Percentiles rank a stretch among this genome's conserved stretches.
phyloP scores from a whole-genome alignment of 2,329 filamentous ascomycete species.

The Ceratocystis cacaofunesta region DNA sequence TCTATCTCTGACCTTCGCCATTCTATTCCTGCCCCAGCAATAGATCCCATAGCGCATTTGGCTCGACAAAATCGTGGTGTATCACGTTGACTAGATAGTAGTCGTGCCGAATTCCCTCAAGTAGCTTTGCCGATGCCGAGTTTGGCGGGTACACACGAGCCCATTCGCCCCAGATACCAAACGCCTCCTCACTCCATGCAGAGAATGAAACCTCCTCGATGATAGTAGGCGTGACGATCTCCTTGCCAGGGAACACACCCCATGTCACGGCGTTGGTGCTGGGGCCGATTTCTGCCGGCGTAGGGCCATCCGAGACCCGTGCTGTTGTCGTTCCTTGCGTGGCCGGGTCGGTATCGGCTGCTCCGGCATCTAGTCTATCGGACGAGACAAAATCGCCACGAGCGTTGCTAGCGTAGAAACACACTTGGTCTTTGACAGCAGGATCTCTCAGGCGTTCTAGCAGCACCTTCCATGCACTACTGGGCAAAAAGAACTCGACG shows the following conservation, averaged over 20 bases:
- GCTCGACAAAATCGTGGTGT: slow-evolving; percentile 61
- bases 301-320: slow-evolving; percentile 10
- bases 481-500: slow-evolving; percentile 84
- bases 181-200: slow-evolving; percentile 91
- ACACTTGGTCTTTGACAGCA: slow-evolving; percentile 51
- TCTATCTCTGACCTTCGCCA: background rate
- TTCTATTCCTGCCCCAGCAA: slow-evolving; percentile 29
- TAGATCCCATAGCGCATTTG: slow-evolving; percentile 57
- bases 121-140: slow-evolving; percentile 53
- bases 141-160: slow-evolving; percentile 68
- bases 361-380: slow-evolving; percentile 25
- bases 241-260: slow-evolving; percentile 89
- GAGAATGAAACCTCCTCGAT: slow-evolving; percentile 90
- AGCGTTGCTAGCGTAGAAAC: slow-evolving; percentile 76
- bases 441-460: slow-evolving; percentile 44
- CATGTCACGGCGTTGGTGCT: slow-evolving; percentile 91
- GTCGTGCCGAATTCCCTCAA: slow-evolving; percentile 52
- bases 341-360: background rate
- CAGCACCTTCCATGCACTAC: slow-evolving; percentile 54
- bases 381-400: slow-evolving; percentile 65
- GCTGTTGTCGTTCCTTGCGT: background rate
- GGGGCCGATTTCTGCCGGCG: slow-evolving; percentile 19
- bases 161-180: slow-evolving; percentile 92
- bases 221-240: slow-evolving; percentile 91
- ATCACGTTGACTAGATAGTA: slow-evolving; percentile 86